Percentiles rank a stretch among this genome's conserved stretches.
phyloP scores from a whole-genome alignment of 2,329 filamentous ascomycete genomes.

The Botrytis byssoidea region DNA sequence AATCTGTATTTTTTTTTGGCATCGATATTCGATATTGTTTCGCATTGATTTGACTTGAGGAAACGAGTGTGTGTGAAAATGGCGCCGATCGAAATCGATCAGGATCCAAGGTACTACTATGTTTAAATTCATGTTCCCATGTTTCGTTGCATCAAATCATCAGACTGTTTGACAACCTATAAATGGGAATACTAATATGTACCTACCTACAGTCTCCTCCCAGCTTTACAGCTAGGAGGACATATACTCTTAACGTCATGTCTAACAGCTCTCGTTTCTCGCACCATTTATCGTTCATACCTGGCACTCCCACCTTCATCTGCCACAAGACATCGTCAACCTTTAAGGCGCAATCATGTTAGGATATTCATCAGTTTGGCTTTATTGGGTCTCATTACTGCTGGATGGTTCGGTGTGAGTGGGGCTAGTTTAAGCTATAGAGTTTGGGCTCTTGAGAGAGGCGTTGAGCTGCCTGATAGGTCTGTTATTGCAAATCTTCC shows the following conservation, averaged over 20 bases:
- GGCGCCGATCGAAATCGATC: constrained; percentile 22
- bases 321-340: constrained; percentile 40
- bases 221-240: constrained; percentile 23
- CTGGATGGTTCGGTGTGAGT: constrained; percentile 45
- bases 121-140: not conserved
- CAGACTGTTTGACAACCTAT: not conserved
- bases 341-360: constrained; percentile 35
- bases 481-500: constrained; percentile 32
- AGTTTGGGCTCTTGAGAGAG: constrained; percentile 48
- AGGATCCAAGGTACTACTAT: constrained; percentile 20
- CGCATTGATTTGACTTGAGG: not conserved
- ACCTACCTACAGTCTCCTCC: constrained; percentile 21
- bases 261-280: constrained; percentile 28
- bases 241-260: constrained; percentile 28
- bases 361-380: constrained; percentile 47
- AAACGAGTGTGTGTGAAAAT: not conserved
- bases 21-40: not conserved
- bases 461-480: constrained; percentile 42
- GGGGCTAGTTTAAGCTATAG: constrained; percentile 50
- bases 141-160: constrained; percentile 2
- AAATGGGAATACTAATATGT: constrained; percentile 5
- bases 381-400: constrained; percentile 45
- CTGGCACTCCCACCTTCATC: constrained; percentile 40
- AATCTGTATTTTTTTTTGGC: not conserved
- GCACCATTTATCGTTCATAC: constrained; percentile 36